phyloP scores from a whole-genome alignment of 164 flowering plant species.

The Taxillus chinensis region DNA sequence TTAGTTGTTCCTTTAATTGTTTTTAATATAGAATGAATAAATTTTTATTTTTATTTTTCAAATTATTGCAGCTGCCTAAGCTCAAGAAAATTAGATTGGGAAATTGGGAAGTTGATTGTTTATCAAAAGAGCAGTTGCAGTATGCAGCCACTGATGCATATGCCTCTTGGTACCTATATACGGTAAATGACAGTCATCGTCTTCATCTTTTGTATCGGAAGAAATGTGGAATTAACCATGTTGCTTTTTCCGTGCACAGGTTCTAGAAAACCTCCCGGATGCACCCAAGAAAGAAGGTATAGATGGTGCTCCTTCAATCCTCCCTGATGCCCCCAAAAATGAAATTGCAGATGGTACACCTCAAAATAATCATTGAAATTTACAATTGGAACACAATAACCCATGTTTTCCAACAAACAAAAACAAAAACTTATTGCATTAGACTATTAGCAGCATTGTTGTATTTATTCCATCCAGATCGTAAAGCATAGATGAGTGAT shows the following conservation, averaged over 20 bases:
- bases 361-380: too few species aligned
- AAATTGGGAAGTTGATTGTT: conserved; percentile 57
- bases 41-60: neutral
- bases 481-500: too few species aligned
- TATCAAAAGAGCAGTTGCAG: conserved; percentile 48
- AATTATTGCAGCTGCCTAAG: conserved; percentile 46
- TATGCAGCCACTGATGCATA: conserved; percentile 90
- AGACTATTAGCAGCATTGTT: too few species aligned
- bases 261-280: conserved; percentile 39
- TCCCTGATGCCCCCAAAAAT: conserved; percentile 29
- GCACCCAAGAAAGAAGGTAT: conserved; percentile 10
- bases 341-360: conserved; percentile 7
- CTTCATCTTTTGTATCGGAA: neutral
- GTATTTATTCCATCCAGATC: too few species aligned
- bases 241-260: conserved; percentile 17
- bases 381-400: too few species aligned
- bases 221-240: too few species aligned
- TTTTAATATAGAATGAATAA: too few species aligned
- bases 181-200: conserved; percentile 25
- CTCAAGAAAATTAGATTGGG: conserved; percentile 48
- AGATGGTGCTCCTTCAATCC: conserved; percentile 1
- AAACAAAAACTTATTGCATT: too few species aligned
- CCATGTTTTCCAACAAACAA: too few species aligned
- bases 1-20: too few species aligned
- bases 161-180: conserved; percentile 63